Evolutionary conservation across 83 land plant species (phyloP).

Genomic region (Thuja plicata): DNA sequence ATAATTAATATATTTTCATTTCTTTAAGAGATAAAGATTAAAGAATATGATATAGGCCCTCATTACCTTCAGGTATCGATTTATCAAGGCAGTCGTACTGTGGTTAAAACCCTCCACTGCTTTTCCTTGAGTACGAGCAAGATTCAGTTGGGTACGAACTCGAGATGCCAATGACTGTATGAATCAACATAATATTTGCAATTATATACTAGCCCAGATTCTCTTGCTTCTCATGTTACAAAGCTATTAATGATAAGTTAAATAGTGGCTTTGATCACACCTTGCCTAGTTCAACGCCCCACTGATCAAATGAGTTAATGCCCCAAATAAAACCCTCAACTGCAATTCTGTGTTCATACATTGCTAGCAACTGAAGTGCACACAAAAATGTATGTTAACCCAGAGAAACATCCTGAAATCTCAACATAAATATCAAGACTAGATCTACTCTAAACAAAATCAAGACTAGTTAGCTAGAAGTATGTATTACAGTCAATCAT

Average conservation of each 20-base stretch:
- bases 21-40: neutral
- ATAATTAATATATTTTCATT: neutral
- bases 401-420: neutral
- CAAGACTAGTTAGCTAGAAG: neutral
- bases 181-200: neutral
- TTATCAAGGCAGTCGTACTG: slow-evolving; percentile 81
- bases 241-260: neutral
- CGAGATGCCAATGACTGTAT: slow-evolving; percentile 78
- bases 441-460: neutral
- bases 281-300: slow-evolving; percentile 99
- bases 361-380: slow-evolving; percentile 70
- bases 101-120: slow-evolving; percentile 82
- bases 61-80: slow-evolving; percentile 78
- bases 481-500: neutral
- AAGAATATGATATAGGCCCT: neutral
- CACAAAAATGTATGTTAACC: neutral
- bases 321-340: slow-evolving; percentile 98
- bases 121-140: slow-evolving; percentile 60
- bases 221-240: neutral
- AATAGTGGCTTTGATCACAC: slow-evolving; percentile 27
- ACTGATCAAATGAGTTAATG: slow-evolving; percentile 99
- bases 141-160: slow-evolving; percentile 78
- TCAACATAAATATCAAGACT: neutral
- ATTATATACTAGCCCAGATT: neutral
- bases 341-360: slow-evolving; percentile 94